Conservation (phyloP, 305 asterid genomes). For the Rubia tinctorum region DNA sequence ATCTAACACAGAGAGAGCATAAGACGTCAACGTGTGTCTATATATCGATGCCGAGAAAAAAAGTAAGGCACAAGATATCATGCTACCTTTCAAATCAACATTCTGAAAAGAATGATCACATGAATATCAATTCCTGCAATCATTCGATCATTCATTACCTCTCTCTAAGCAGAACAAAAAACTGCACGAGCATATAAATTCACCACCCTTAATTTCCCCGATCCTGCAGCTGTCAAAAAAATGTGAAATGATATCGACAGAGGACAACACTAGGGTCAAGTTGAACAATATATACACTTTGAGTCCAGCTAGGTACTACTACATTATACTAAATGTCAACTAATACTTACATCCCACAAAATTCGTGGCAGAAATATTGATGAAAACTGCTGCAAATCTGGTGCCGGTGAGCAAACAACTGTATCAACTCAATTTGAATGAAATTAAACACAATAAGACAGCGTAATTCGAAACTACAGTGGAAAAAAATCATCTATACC, state of each 20-base stretch:
- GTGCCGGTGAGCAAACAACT: conserved; percentile 55
- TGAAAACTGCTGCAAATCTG: conserved; percentile 91
- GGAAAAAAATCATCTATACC: conserved; percentile 80
- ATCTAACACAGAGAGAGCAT: conserved; percentile 42
- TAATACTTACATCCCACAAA: conserved; percentile 99
- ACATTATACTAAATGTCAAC: conserved; percentile 80
- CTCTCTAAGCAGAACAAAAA: conserved; percentile 5
- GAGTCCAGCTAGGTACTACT: conserved; percentile 85
- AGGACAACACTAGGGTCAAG: conserved; percentile 86
- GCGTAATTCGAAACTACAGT: background rate
- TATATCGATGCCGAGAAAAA: background rate
- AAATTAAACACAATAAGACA: background rate
- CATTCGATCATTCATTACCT: conserved; percentile 16
- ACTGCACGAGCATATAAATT: background rate
- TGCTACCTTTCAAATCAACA: conserved; percentile 89
- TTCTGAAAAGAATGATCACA: conserved; percentile 92
- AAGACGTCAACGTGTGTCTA: conserved; percentile 3
- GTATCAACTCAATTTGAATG: background rate
- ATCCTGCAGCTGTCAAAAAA: conserved; percentile 97
- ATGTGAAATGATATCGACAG: conserved; percentile 72
- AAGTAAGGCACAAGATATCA: conserved; percentile 14
- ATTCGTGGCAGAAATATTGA: conserved; percentile 95
- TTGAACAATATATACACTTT: conserved; percentile 73
- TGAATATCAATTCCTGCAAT: conserved; percentile 86
- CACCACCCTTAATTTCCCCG: conserved; percentile 99